Conservation (phyloP, 1,284 basidiomycete species). For the Meira nashicola region DNA sequence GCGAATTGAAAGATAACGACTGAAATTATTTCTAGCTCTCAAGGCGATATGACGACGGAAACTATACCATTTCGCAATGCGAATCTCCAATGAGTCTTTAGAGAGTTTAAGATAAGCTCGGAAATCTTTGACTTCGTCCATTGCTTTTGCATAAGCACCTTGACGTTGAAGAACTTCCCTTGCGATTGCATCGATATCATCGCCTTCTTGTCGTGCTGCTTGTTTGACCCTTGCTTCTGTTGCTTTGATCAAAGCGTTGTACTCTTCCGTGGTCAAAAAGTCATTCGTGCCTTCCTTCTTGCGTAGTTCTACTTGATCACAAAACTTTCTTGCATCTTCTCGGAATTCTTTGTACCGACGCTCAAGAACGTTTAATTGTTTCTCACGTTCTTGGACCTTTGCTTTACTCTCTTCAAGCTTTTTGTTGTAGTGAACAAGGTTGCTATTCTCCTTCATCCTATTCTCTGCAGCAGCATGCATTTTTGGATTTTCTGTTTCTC, state of each 20-base stretch:
- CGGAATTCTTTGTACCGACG: too few relatives aligned
- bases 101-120: slow-evolving; percentile 34
- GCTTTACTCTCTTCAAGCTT: not conserved
- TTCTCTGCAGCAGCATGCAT: not conserved
- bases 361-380: not conserved
- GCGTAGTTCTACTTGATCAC: not conserved
- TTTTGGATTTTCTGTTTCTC: not conserved
- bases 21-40: slow-evolving; percentile 77
- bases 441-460: not conserved
- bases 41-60: slow-evolving; percentile 80
- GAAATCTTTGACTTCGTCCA: slow-evolving; percentile 64
- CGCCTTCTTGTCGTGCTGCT: not conserved
- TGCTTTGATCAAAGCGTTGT: slow-evolving; percentile 52
- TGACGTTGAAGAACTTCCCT: not conserved
- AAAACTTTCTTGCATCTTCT: not conserved
- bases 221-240: slow-evolving; percentile 54
- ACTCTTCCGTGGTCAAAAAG: not conserved
- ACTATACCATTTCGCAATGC: slow-evolving; percentile 73
- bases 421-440: not conserved
- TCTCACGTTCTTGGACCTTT: not conserved
- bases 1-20: slow-evolving; percentile 73
- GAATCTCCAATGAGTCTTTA: slow-evolving; percentile 62
- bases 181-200: slow-evolving; percentile 58
- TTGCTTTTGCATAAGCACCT: slow-evolving; percentile 55
- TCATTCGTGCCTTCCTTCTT: not conserved